A percentile compares a stretch with the other conserved stretches of the same genome.
Evolutionary conservation across 441 rosid species (phyloP).

Genomic region (Adansonia gregorii): DNA sequence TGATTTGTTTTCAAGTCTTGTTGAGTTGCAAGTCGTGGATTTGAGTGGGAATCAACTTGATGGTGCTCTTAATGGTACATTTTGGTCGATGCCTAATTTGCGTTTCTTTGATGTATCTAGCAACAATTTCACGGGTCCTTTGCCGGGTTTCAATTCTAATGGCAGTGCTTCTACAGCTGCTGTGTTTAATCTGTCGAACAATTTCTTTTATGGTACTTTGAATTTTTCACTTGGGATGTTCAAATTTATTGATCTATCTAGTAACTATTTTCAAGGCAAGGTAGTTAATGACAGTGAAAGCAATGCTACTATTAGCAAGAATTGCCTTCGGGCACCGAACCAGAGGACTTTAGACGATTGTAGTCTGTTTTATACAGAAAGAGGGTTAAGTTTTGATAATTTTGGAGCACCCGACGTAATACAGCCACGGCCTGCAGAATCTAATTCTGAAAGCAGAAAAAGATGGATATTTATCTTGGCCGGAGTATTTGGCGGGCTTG

Average conservation of each 20-base stretch:
- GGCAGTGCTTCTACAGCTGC: conserved; percentile 32
- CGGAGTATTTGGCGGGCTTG: conserved; percentile 61
- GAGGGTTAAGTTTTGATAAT: conserved; percentile 49
- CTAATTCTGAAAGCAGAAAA: conserved; percentile 35
- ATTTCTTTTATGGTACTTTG: conserved; percentile 57
- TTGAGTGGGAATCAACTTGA: conserved; percentile 56
- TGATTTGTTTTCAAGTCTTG: conserved; percentile 54
- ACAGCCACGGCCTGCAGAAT: conserved; percentile 31
- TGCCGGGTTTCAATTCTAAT: conserved; percentile 34
- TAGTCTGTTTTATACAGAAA: conserved; percentile 44
- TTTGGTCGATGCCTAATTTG: conserved; percentile 49
- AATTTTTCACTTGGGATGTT: conserved; percentile 41
- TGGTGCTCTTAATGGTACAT: conserved; percentile 44
- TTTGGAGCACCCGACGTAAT: conserved; percentile 35
- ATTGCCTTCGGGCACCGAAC: conserved; percentile 49
- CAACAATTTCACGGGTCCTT: conserved; percentile 53
- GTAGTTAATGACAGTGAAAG: conserved; percentile 31
- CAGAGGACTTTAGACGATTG: conserved; percentile 57
- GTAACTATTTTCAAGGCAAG: conserved; percentile 64
- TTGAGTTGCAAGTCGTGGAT: conserved; percentile 51
- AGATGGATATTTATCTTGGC: conserved; percentile 47
- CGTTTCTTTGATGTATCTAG: conserved; percentile 52
- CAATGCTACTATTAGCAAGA: conserved; percentile 45
- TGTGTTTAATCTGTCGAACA: conserved; percentile 56
- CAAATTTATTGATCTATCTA: conserved; percentile 49